Evolutionary conservation across 148 eudicot species (phyloP).

Genomic region (Hydrangea macrophylla): DNA sequence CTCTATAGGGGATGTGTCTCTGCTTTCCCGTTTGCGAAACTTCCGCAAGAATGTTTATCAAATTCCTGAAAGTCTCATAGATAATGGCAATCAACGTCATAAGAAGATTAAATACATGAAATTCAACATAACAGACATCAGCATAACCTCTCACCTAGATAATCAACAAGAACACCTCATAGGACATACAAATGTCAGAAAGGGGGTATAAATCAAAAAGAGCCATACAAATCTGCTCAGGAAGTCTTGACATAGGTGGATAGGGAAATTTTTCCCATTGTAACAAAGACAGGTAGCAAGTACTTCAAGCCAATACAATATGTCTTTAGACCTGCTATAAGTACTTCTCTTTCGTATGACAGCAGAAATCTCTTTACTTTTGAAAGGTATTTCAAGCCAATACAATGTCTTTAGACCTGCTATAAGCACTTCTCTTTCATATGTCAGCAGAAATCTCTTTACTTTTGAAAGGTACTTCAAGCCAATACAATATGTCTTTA

Average conservation of each 20-base stretch:
- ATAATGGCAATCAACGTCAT: constrained; percentile 23
- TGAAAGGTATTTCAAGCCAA: too few relatives aligned
- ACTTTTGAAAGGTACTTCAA: too few relatives aligned
- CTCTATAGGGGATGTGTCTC: constrained; percentile 95
- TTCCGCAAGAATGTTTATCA: constrained; percentile 94
- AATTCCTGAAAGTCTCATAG: constrained; percentile 60
- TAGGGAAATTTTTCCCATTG: not conserved
- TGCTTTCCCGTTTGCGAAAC: constrained; percentile 97
- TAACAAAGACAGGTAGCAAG: not conserved
- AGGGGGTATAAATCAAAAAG: too few relatives aligned
- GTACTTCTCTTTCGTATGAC: not conserved
- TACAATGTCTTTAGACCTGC: too few relatives aligned
- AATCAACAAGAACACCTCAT: not conserved
- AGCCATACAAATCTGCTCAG: not conserved
- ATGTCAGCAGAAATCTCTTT: too few relatives aligned
- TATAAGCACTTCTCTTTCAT: not conserved
- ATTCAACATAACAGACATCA: not conserved
- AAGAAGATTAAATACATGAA: not conserved
- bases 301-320: too few relatives aligned
- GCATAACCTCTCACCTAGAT: not conserved
- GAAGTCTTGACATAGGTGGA: not conserved
- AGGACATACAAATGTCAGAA: too few relatives aligned
- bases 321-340: too few relatives aligned
- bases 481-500: too few relatives aligned
- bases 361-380: too few relatives aligned